Conservation (phyloP, 208 protist genomes). For the Leishmania martiniquensis region DNA sequence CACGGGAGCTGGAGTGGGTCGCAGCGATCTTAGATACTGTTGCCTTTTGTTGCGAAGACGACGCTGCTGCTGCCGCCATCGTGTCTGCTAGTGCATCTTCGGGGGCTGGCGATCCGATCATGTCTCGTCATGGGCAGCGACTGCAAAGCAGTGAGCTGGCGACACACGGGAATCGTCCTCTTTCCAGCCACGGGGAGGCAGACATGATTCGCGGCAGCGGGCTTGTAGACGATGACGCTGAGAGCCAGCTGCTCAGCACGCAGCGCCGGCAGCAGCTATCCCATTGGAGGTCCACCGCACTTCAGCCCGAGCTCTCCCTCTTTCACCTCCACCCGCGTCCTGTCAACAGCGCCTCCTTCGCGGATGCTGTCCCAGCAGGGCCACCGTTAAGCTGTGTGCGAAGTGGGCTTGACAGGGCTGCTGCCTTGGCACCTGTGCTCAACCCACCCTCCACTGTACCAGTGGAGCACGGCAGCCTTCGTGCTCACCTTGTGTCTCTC, state of each 20-base stretch:
- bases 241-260: slow-evolving; percentile 5
- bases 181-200: slow-evolving; percentile 2
- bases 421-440: neutral
- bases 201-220: slow-evolving; percentile 29
- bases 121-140: neutral
- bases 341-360: neutral
- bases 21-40: slow-evolving; percentile 16
- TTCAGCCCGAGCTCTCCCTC: neutral
- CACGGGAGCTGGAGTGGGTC: slow-evolving; percentile 28
- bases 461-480: slow-evolving; percentile 23
- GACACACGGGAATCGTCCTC: neutral
- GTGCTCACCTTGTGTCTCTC: slow-evolving; percentile 38
- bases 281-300: neutral
- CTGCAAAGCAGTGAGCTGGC: neutral
- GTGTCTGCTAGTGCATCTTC: neutral
- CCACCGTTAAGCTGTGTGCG: slow-evolving; percentile 18
- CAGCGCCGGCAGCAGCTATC: neutral
- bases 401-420: neutral
- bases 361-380: neutral
- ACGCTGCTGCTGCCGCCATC: neutral
- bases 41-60: slow-evolving; percentile 24
- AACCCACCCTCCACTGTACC: neutral
- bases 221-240: slow-evolving; percentile 10
- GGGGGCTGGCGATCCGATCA: neutral
- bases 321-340: neutral